Evolutionary conservation across 345 rosid genomes (phyloP).

Genomic region (Pseudoturritis turrita): DNA sequence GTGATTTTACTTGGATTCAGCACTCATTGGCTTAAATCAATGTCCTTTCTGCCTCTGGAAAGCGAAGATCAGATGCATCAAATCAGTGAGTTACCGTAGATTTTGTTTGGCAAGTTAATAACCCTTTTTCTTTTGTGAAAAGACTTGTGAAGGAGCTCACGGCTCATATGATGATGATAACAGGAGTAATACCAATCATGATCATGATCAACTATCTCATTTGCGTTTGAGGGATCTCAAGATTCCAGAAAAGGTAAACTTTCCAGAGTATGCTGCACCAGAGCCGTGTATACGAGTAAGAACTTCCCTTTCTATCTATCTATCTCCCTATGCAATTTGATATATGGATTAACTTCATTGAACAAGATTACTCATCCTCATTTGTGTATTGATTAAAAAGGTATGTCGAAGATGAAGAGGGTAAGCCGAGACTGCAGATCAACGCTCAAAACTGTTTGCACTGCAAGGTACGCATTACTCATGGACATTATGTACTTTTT

Average conservation of each 20-base stretch:
- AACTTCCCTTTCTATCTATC: too few species aligned
- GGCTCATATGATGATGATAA: conserved; percentile 39
- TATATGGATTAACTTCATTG: neutral
- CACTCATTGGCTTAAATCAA: conserved; percentile 69
- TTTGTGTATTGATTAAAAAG: conserved; percentile 34
- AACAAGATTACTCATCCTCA: conserved; percentile 6
- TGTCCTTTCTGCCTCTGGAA: conserved; percentile 65
- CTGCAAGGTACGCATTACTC: conserved; percentile 64
- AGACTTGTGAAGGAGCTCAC: conserved; percentile 63
- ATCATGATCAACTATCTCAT: conserved; percentile 80
- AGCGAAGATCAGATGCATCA: conserved; percentile 52
- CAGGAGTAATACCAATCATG: conserved; percentile 92
- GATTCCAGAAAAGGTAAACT: conserved; percentile 65
- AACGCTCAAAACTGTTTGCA: conserved; percentile 94
- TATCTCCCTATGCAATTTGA: too few species aligned
- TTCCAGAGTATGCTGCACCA: conserved; percentile 77
- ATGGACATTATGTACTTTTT: neutral
- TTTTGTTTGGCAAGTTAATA: neutral
- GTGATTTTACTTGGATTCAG: conserved; percentile 32
- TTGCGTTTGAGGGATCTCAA: conserved; percentile 60
- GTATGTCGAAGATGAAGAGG: conserved; percentile 64
- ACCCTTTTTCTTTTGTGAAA: conserved; percentile 16
- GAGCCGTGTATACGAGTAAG: conserved; percentile 98
- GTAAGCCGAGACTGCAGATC: conserved; percentile 71
- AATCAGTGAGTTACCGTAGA: conserved; percentile 54